Conservation (phyloP, 1,284 basidiomycete species). For the Heterobasidion parviporum region DNA sequence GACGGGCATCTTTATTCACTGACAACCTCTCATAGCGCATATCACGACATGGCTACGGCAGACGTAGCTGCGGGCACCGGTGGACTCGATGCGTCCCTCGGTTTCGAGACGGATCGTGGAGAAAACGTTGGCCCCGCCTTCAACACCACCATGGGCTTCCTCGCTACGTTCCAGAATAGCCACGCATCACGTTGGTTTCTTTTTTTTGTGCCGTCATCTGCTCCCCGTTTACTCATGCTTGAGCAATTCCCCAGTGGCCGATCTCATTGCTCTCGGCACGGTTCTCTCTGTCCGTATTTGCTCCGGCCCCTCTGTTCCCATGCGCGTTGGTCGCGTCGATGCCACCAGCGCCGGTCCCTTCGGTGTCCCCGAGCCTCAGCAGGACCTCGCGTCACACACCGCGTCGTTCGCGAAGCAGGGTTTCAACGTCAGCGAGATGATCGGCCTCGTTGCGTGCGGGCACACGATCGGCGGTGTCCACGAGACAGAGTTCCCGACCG, state of each 20-base stretch:
- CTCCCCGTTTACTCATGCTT: not conserved
- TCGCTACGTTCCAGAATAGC: not conserved
- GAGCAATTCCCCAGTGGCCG: not conserved
- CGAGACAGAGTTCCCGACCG: not conserved
- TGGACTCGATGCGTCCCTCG: not conserved
- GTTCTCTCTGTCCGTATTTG: not conserved
- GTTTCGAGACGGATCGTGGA: not conserved
- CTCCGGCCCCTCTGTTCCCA: not conserved
- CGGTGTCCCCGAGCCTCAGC: not conserved
- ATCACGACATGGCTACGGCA: not conserved
- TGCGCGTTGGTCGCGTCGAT: not conserved
- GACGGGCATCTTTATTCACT: too few species aligned
- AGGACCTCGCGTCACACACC: not conserved
- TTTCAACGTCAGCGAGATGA: not conserved
- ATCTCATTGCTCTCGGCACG: not conserved
- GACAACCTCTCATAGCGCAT: too few species aligned
- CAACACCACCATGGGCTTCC: not conserved
- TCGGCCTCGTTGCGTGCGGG: not conserved
- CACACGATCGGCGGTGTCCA: not conserved
- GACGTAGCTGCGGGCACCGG: not conserved
- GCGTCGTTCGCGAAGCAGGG: not conserved
- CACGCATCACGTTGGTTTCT: not conserved
- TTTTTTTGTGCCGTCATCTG: too few species aligned
- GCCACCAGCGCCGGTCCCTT: not conserved
- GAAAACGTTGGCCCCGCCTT: not conserved